Base-by-base conservation (phyloP, 768 basidiomycete species). In the Crassisporium funariophilum region DNA sequence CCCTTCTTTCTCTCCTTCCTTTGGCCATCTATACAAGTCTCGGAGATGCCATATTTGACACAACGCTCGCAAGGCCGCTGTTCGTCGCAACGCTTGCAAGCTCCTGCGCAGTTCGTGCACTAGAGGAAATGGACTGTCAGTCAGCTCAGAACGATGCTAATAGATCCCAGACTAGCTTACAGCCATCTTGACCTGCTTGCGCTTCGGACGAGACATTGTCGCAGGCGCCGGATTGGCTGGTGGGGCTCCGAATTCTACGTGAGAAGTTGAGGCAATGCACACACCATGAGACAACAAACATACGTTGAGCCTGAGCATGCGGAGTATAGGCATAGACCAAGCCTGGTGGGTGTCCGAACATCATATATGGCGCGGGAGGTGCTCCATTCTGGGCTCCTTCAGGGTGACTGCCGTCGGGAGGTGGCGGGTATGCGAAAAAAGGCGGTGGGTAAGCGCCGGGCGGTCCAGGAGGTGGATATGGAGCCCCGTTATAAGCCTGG, bases 1-100 rank as follows among this genome's bases (percentile, higher is more conserved):
- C 90, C 90, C 66, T 89, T 91, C 71, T 91, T 92, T 52, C 94
- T 78, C 67, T 95, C 93, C 70, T 95, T 97, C 61, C 94, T 80
- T 60, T 90, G 87, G 22, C 92, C 93, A 65, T 97, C 94, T 45
- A 87, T 72, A 66, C 94, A 97, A 44, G 84, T 77, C 8, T 77
- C 77, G 2, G 81, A 70, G 43, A 92, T 79, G 54, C 88, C 90
- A 64, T 95, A 95, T 68, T 93, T 94, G 59, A 86, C 74, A 56
- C 94, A 97, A 24, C 94, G 84, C 50, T 87, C 84, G 63, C 94
- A 97, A 19, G 94, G 94, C 35, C 94, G 83, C 54, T 75, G 78
- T 53, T 92, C 91, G 65, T 92, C 88, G 63, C 90, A 92, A 54
- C 91, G 88, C 67, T 92, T 92, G 71, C 90, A 92, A 0, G 90